Percentiles rank a stretch among this genome's conserved stretches.
Conservation (phyloP, 306 rosid species). For the Morella rubra region DNA sequence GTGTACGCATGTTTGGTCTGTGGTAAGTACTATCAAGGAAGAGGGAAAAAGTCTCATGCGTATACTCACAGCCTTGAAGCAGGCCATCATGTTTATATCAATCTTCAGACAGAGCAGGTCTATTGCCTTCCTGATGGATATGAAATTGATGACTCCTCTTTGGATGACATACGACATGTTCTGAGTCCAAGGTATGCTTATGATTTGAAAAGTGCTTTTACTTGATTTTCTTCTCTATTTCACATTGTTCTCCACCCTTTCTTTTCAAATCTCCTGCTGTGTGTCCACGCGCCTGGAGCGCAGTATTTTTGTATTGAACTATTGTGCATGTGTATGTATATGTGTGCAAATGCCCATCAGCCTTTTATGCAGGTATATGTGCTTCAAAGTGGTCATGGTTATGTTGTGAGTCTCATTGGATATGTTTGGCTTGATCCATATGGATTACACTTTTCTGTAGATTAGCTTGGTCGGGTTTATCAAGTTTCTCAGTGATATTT, state of each 20-base stretch:
- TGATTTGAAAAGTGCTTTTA: conserved; percentile 8
- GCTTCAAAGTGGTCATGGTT: neutral
- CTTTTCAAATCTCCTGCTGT: neutral
- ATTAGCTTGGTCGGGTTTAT: neutral
- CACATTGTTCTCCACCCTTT: neutral
- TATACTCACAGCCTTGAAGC: conserved; percentile 99
- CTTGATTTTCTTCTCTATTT: conserved; percentile 7
- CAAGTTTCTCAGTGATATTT: neutral
- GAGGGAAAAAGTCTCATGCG: conserved; percentile 94
- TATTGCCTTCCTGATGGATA: conserved; percentile 98
- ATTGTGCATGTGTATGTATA: neutral
- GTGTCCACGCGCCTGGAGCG: too few relatives aligned
- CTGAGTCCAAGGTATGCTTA: conserved; percentile 79
- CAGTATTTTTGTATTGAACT: neutral
- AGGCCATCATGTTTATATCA: conserved; percentile 92
- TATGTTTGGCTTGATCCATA: neutral
- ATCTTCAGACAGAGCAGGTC: conserved; percentile 91
- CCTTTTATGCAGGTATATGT: neutral
- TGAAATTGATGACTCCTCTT: conserved; percentile 94
- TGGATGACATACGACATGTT: conserved; percentile 95
- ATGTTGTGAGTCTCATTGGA: neutral
- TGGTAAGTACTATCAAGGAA: conserved; percentile 94
- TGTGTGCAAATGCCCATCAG: neutral
- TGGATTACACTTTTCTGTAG: neutral
- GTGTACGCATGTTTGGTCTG: conserved; percentile 96